Base-by-base conservation (phyloP, 768 basidiomycete genomes). In the Podaxis rugospora region DNA sequence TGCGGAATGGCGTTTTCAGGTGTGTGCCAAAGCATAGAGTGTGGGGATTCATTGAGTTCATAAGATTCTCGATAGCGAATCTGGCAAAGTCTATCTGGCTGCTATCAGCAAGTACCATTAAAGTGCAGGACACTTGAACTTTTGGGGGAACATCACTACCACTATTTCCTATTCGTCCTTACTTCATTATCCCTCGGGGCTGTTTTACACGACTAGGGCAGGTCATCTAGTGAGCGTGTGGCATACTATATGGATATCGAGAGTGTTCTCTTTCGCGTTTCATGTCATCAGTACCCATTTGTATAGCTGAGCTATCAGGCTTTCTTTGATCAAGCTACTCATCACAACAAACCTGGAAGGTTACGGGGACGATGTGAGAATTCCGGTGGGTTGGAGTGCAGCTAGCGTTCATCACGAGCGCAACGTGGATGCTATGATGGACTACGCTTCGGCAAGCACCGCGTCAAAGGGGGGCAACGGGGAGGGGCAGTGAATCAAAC, bases 51-150 rank as follows among this genome's bases (percentile, higher is more conserved):
- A 49, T 21, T 23, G 11, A 10, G 23, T 11, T 49, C 13, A 32
- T 32, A 32, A 32, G 47, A 47, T 49, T 10, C 11, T 10, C 18
- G 21, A 13, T 46, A 78, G 78, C 55, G 74, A 74, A 54, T 79
- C 78, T 18, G 78, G 78, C 40, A 70, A 72, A 62, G 71, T 74
- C 14, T 79, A 78, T 62, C 70, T 79, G n/a, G 68, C 68, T 51
- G 76, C 74, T 32, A 73, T 79, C 64, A 74, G 72, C 67, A 72
- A 70, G 58, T 77, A 72, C 57, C 77, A 78, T 63, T 74, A 63
- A 39, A n/a, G 37, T 21, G 39, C 47, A 13, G 47, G 21, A 13
- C 47, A 13, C 25, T 49, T 14, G 21, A 49, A 23, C 21, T 44
- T 44, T 21, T 2, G 32, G 32, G 7, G 32, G 32, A 9, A 32